A percentile compares a stretch with the other conserved stretches of the same genome.
These are phyloP conservation scores for Hordeum pubiflorum DNA, from an alignment of 202 grass and related monocot species.

Conservation along the genomic window DNA sequence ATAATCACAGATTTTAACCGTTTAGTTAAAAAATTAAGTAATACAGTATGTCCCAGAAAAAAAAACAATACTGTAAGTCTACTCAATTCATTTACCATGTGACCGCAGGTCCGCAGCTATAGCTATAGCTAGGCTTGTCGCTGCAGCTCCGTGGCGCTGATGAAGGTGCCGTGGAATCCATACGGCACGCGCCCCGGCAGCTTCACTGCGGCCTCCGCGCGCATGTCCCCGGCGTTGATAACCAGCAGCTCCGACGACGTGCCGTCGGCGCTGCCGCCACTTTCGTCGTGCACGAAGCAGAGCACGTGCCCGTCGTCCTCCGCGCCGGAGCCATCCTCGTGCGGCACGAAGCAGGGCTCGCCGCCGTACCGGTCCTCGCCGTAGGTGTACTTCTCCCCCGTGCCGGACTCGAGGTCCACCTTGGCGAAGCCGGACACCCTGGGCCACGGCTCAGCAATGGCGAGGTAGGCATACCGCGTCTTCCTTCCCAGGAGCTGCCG, in stretches of 20 bases:
- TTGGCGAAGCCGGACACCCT: slow-evolving; percentile 88
- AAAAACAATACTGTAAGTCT: too few relatives aligned
- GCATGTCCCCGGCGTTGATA: slow-evolving; percentile 46
- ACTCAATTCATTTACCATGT: not conserved
- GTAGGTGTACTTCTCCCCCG: slow-evolving; percentile 54
- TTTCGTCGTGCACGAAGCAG: slow-evolving; percentile 66
- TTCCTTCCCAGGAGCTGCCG: slow-evolving; percentile 44
- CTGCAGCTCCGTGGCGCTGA: slow-evolving; percentile 45
- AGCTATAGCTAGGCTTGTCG: slow-evolving; percentile 37
- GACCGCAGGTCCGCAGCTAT: not conserved
- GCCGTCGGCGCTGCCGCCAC: not conserved
- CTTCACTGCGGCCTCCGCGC: slow-evolving; percentile 48
- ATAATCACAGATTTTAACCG: not conserved
- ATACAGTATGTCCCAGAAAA: not conserved
- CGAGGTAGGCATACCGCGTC: slow-evolving; percentile 75
- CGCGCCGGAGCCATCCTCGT: not conserved
- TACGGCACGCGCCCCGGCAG: slow-evolving; percentile 77
- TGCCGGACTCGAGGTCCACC: slow-evolving; percentile 65
- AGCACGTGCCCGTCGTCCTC: slow-evolving; percentile 77
- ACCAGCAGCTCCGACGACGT: slow-evolving; percentile 53
- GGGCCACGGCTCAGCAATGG: slow-evolving; percentile 92
- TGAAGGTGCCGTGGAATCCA: slow-evolving; percentile 78
- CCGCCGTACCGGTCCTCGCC: slow-evolving; percentile 57
- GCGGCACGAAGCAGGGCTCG: slow-evolving; percentile 74
- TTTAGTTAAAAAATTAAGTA: not conserved